Evolutionary conservation across 1,284 basidiomycete species (phyloP), one percentile per base, ranked within the genome.

Genomic region (Cutaneotrichosporon mucoides): DNA sequence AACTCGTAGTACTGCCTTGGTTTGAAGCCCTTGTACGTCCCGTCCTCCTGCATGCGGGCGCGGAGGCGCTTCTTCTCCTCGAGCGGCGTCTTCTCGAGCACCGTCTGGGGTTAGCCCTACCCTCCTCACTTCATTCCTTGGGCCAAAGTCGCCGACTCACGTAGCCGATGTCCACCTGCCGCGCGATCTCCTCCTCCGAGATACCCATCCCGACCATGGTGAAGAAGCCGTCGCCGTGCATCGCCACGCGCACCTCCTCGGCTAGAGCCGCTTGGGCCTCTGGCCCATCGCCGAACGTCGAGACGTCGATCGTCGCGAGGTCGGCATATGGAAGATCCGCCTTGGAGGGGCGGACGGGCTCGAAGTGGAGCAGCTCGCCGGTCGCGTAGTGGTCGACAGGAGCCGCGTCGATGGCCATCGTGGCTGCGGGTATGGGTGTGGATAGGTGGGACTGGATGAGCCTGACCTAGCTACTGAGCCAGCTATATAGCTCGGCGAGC

Each of bases 381-480:
- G 37, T 38, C 7, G 24, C 38, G 37, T 51, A 55, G 36, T 53
- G 16, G 15, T 76, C 67, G 56, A 45, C 59, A 5, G 24, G 24
- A 24, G 73, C 79, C 74, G 76, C 88, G 34, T 89, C 77, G n/a
- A 47, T 37, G 41, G 35, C 24, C 40, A 44, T 37, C 7, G 34
- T 44, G n/a, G n/a, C n/a, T n/a, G n/a, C n/a, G n/a, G n/a, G n/a
- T n/a, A n/a, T n/a, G n/a, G n/a, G n/a, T n/a, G n/a, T n/a, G n/a
- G n/a, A n/a, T n/a, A n/a, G n/a, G n/a, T n/a, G n/a, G n/a, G n/a
- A n/a, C n/a, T n/a, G n/a, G n/a, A n/a, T n/a, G n/a, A n/a, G n/a
- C n/a, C n/a, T n/a, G n/a, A n/a, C n/a, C n/a, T n/a, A n/a, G n/a
- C n/a, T n/a, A n/a, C n/a, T n/a, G n/a, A n/a, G n/a, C n/a, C n/a